Evolutionary conservation across 306 rosid genomes (phyloP), one percentile per base, ranked within the genome.

Genomic region (Quercus glauca): DNA sequence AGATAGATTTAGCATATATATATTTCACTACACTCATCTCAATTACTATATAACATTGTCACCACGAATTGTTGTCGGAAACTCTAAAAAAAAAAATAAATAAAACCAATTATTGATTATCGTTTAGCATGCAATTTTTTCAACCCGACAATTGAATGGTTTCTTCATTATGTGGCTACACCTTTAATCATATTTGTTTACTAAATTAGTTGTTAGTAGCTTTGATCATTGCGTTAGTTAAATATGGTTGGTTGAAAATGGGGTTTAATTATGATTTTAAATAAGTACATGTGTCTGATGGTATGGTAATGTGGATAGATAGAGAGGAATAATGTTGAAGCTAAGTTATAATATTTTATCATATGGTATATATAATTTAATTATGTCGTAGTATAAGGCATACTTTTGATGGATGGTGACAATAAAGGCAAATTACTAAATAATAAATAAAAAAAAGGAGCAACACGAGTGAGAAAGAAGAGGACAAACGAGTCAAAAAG

Each of bases 141-240:
- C 76, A 71, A 80, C 83, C 80, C 73, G 88, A 86, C 90, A 88
- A 59, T 61, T 28, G 83, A 74, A 72, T 78, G 84, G 56, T 69
- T 80, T 52, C 3, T 60, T 79, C 80, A 88, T 91, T 65, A 88
- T 88, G 87, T 70, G 85, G 33, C 81, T 75, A 75, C 17, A 37
- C 68, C 90, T 87, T 89, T 90, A 88, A 93, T 91, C 81, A 91
- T 41, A 41, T 91, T 86, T 73, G 76, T 35, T 68, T 41, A 41
- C 45, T 41, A 41, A 41, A 41, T 41, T 68, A 35, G n/a, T n/a
- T 25, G 49, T 19, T 65, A 20, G 8, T 21, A 33, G 8, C 93
- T 87, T 90, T 90, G 90, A 93, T 91, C 83, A 91, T 91, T 86
- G 74, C 71, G 87, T 83, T 86, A 69, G 85, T 86, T 83, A 74